Evolutionary conservation across 1,284 basidiomycete genomes (phyloP), one percentile per base, ranked within the genome.

Genomic region (Cystobasidium sp.): DNA sequence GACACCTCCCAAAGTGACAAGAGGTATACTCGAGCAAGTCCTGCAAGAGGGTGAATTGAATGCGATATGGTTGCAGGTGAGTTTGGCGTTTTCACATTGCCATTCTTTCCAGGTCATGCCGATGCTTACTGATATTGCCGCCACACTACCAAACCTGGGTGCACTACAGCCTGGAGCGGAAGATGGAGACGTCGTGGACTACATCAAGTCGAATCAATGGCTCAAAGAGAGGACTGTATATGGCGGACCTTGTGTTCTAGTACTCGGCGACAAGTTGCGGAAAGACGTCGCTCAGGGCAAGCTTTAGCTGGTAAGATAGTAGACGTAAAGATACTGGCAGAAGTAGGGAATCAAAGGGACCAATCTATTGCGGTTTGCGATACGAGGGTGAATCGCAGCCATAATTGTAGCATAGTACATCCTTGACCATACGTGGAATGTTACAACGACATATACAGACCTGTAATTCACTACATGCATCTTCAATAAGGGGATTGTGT

Each of bases 1-100:
- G n/a, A 74, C 72, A n/a, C 72, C 72, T 12, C 72, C 72, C 9
- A 74, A 74, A 53, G 66, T 74, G 22, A 46, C 72, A 24, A 53
- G 39, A 44, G 43, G 56, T 24, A 69, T 74, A 64, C 58, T 74
- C 18, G 53, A 68, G 47, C 55, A 74, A 31, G 72, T 66, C 58
- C 16, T 43, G 10, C 44, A 74, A 43, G 53, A 64, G 43, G 39
- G 39, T n/a, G 43, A 56, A 31, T 18, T 73, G 20, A 52, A 65
- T 56, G 70, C 31, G 3, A 24, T 73, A 41, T 73, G 70, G 70
- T 51, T 73, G 52, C 70, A 71, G 69, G 69, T 55, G 20, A 44
- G 69, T 63, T 20, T 22, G 20, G 44, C 22, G 16, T 16, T 10
- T 4, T 6, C 41, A 41, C 4, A n/a, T n/a, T 10, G 12, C 9